Base-by-base conservation (phyloP, 257 asterid species). In the Solanum ossicruentum region DNA sequence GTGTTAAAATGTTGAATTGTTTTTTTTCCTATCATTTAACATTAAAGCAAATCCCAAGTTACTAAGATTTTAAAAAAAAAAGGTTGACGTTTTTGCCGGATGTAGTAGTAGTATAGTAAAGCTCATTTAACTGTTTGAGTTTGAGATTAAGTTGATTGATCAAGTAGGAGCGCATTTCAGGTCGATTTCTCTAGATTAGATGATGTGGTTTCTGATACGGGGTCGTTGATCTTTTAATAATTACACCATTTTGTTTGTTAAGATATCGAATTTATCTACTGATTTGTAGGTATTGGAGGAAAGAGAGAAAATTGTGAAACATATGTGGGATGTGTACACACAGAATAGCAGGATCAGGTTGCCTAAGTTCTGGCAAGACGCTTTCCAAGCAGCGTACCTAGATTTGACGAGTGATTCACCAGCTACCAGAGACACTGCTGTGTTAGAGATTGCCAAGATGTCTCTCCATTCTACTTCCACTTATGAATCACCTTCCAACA, bases 351-450 rank as follows among this genome's bases (percentile, higher is more conserved):
- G 79, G 26, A 85, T 82, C 63, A 83, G 90, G 87, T 85, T 97
- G 82, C 98, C 95, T 36, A 89, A 91, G 49, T 97, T 97, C 89
- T 97, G 99, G 99, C 90, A 92, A 85, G 94, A 92, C 9, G 98
- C 99, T 26, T 97, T 95, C 56, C 95, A 93, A 88, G 99, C 99
- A 52, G 99, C 99, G 0, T 97, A 94, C 82, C 93, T 93, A 82
- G 97, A 97, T 82, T 82, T 97, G 93, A 93, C 89, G 16, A 92
- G 95, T 83, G 98, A 94, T 69, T 89, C 87, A 75, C 77, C 93
- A 7, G 43, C 81, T 13, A 86, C 90, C 60, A 89, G 90, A 18
- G 79, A 94, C 12, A 52, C 92, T 21, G 99, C 98, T 61, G 88
- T 97, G 83, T 79, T 92, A 1, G 98, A 95, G 93, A 95, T 97